Percentiles rank a stretch among this genome's conserved stretches.
Evolutionary conservation across 495 filamentous ascomycete species (phyloP).

Genomic region (Jackrogersella multiformis): DNA sequence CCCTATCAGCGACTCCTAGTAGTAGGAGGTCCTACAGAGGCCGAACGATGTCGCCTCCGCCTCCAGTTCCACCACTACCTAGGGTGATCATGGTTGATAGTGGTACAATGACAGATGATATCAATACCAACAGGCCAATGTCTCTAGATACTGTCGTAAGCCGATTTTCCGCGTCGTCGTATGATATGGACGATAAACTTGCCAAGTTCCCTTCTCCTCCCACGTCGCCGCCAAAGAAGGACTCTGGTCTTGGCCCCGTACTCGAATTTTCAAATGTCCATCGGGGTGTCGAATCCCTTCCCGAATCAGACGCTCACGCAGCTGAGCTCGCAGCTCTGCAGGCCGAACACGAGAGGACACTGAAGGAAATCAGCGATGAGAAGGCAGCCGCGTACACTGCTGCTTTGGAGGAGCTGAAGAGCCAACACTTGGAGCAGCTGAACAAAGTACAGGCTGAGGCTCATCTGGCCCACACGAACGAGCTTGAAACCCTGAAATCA

Average conservation of each 20-base stretch:
- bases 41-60: constrained; percentile 60
- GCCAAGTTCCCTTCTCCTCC: constrained; percentile 60
- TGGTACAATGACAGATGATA: constrained; percentile 84
- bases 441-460: constrained; percentile 50
- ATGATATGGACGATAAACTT: constrained; percentile 57
- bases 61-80: constrained; percentile 63
- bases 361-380: constrained; percentile 55
- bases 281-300: constrained; percentile 49
- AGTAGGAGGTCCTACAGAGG: constrained; percentile 58
- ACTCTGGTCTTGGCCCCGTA: constrained; percentile 28
- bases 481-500: constrained; percentile 50
- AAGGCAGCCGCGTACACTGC: constrained; percentile 56
- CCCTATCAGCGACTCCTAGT: constrained; percentile 53
- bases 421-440: constrained; percentile 54
- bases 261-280: too few relatives aligned
- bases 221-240: constrained; percentile 41
- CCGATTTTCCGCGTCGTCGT: constrained; percentile 40
- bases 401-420: constrained; percentile 57
- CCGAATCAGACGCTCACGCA: constrained; percentile 41
- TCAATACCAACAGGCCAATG: constrained; percentile 44
- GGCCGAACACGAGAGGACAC: constrained; percentile 57
- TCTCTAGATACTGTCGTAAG: constrained; percentile 51
- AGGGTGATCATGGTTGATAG: constrained; percentile 75
- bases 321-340: constrained; percentile 42
- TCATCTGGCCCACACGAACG: constrained; percentile 51